Conservation (phyloP, 106 monocot genomes). For the Dioscorea dumetorum region DNA sequence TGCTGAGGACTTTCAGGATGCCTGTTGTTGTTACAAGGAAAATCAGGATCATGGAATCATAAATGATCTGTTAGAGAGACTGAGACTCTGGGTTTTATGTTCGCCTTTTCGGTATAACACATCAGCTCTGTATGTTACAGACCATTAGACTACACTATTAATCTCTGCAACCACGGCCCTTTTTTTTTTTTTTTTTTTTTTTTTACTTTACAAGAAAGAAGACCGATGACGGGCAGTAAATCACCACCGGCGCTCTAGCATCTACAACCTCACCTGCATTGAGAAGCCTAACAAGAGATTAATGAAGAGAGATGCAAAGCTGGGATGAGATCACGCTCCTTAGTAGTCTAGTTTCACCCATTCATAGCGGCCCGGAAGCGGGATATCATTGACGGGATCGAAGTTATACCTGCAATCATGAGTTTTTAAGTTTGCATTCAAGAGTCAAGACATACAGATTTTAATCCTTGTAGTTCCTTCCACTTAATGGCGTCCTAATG, state of each 20-base stretch:
- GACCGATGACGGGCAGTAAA: neutral
- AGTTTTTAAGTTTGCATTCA: no score
- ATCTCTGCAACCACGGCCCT: neutral
- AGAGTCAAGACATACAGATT: neutral
- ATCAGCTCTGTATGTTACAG: slow-evolving; percentile 1
- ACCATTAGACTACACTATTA: neutral
- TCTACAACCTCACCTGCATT: neutral
- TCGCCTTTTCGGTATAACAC: neutral
- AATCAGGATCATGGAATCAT: neutral
- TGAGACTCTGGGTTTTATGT: neutral
- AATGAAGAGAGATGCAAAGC: slow-evolving; percentile 1
- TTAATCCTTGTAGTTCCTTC: neutral
- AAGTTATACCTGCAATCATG: slow-evolving; percentile 50
- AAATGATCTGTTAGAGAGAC: slow-evolving; percentile 1
- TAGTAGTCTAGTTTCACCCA: slow-evolving; percentile 58
- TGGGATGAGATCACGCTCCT: neutral
- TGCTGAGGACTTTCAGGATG: neutral
- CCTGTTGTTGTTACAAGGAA: neutral
- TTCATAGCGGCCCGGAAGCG: slow-evolving; percentile 56
- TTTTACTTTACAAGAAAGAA: slow-evolving; percentile 1
- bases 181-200: neutral
- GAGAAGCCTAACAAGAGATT: slow-evolving; percentile 13
- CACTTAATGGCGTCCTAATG: neutral
- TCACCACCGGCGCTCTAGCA: neutral
- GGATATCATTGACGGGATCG: slow-evolving; percentile 58